Evolutionary conservation across 441 rosid genomes (phyloP).

Genomic region (Macaranga tanarius): DNA sequence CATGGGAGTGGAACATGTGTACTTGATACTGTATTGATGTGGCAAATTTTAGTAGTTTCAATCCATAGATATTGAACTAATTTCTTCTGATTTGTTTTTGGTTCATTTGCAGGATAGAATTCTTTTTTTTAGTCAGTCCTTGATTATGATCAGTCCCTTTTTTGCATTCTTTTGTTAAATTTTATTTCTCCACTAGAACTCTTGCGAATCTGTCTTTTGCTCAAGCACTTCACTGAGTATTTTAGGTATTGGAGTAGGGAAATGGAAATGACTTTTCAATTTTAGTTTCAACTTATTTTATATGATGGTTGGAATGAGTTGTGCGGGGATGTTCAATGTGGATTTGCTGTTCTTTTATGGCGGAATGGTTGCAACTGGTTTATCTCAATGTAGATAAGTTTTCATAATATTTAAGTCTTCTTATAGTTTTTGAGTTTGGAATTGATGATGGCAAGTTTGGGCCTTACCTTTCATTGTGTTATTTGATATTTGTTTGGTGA

Average conservation of each 20-base stretch:
- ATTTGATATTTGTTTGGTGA: not conserved
- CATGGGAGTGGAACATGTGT: not conserved
- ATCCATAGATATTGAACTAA: too few species aligned
- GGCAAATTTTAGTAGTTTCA: not conserved
- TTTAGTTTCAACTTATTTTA: not conserved
- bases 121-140: not conserved
- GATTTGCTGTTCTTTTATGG: not conserved
- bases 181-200: not conserved
- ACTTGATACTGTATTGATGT: too few species aligned
- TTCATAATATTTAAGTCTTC: not conserved
- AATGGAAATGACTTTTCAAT: not conserved
- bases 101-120: not conserved
- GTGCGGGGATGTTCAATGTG: not conserved
- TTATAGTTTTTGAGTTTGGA: not conserved
- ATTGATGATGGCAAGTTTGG: not conserved
- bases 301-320: not conserved
- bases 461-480: not conserved
- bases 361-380: not conserved
- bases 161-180: not conserved
- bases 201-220: not conserved
- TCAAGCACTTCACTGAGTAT: not conserved
- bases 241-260: not conserved
- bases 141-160: not conserved
- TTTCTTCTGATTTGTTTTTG: not conserved
- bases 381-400: not conserved